Base-by-base conservation (phyloP, 306 rosid species). In the Quercus bicolor region DNA sequence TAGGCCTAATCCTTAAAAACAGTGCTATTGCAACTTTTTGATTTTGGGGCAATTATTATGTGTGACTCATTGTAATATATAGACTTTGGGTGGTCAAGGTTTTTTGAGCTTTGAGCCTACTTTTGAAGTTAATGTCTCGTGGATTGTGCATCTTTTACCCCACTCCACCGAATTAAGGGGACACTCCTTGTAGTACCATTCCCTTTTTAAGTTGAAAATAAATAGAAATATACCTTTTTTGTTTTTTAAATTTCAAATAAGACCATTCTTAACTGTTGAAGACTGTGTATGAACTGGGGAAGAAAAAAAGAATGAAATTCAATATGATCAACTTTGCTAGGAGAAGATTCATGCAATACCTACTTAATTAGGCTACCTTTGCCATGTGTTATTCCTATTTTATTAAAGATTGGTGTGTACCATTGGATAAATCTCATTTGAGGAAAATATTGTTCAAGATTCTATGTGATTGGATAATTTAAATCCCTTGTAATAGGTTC, bases 81-180 rank as follows among this genome's bases (percentile, higher is more conserved):
- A 71, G 79, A 73, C 81, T 71, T 57, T 73, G 72, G 85, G 81
- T 86, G 57, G 33, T 4, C 71, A 57, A 52, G 4, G 21, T 31
- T 77, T 78, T 76, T 82, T 33, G 90, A 86, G 86, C 89, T 90
- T 26, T 78, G 94, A 80, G 80, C 80, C 84, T 13, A 40, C 84
- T 72, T 72, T 34, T 45, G 21, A 62, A 72, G 60, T 82, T 80
- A 43, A 59, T 77, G 81, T 77, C 78, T 86, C 57, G 89, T 48
- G 75, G 21, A 19, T 34, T 75, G 91, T 85, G 92, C 70, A 72
- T 29, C 80, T 72, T 62, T 54, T 51, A 72, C 72, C 77, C 24
- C 10, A 12, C 37, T 68, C 40, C 61, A 14, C 37, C 78, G 0
- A 52, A 0, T 59, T 51, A n/a, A 48, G 15, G 43, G 43, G 10